Evolutionary conservation across 176 grass and related monocot species (phyloP).

Genomic region (Oryza meyeriana): DNA sequence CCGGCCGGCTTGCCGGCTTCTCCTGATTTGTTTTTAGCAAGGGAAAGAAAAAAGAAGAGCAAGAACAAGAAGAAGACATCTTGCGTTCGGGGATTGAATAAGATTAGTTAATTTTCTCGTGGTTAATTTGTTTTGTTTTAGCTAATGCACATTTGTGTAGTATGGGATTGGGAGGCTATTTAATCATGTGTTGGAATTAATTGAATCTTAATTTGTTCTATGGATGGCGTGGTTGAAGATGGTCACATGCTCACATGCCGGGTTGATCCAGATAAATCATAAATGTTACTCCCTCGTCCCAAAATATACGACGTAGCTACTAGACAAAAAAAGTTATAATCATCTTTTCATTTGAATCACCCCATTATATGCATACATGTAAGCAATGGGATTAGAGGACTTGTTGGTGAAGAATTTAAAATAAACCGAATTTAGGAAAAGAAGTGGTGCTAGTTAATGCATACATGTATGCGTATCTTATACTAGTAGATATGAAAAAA

Average conservation of each 20-base stretch:
- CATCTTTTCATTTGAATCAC: too few relatives aligned
- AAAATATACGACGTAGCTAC: too few relatives aligned
- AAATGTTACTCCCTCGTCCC: too few relatives aligned
- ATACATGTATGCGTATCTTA: too few relatives aligned
- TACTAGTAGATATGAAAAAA: too few relatives aligned
- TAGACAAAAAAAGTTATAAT: too few relatives aligned
- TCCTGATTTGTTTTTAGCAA: not conserved
- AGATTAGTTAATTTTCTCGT: not conserved
- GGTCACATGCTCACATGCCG: not conserved
- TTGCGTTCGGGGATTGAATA: conserved; percentile 17
- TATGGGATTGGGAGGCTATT: not conserved
- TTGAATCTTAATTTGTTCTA: not conserved
- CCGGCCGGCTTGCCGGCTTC: not conserved
- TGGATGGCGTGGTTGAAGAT: not conserved
- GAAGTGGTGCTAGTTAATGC: too few relatives aligned
- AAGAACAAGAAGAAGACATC: not conserved
- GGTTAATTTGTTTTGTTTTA: not conserved
- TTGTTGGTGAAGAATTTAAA: too few relatives aligned
- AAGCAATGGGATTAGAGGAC: too few relatives aligned
- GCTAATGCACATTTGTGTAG: conserved; percentile 2
- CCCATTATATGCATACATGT: too few relatives aligned
- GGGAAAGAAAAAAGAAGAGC: not conserved
- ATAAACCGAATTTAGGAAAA: too few relatives aligned
- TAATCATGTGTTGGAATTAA: not conserved
- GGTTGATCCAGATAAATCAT: not conserved